Evolutionary conservation across 1,284 basidiomycete species (phyloP), one percentile per base, ranked within the genome.

Genomic region (Macrocystidia cucumis): DNA sequence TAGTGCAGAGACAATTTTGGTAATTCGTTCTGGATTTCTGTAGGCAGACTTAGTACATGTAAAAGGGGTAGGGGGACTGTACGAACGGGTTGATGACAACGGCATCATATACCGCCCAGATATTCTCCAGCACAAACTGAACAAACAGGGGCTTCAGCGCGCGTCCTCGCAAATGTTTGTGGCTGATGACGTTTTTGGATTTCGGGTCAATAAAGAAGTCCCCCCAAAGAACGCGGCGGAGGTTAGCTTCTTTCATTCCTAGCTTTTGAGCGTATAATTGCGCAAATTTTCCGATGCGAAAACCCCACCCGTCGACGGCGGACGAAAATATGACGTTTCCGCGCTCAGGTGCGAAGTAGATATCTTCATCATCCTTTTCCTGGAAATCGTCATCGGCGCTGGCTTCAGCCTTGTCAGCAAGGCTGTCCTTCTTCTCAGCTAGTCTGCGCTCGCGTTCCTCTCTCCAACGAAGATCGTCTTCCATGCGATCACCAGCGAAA

Each of bases 161-260:
- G 16, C 91, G 76, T 12, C 90, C 90, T 43, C 78, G 78, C 38
- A 95, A 72, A 57, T 92, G 88, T 60, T 95, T 96, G 54, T 91
- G 72, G 45, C 84, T 88, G 50, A 98, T 83, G 14, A 98, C 88
- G 42, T 82, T 75, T 63, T 97, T 98, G 33, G 87, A 86, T 67
- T 98, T 98, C 0, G 95, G 90, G 56, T 98, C 96, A 38, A 98
- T 71, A 63, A 88, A 99, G 59, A 85, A 98, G 58, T 98, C 93
- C 1, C 96, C 96, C 96, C 96, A 99, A 1, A 99, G 67, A 5
- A 93, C 91, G 38, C 78, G 74, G 37, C 89, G 75, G 26, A 99
- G 66, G 51, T 89, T 95, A 2, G 67, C 66, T 58, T 98, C 95
- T 54, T 89, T 87, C 54, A 98, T 86, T 11, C 89, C 89, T 13